These are phyloP conservation scores for Trebouxiophyceae sp. DNA, from an alignment of 163 green algal species.

Conservation along the genomic window DNA sequence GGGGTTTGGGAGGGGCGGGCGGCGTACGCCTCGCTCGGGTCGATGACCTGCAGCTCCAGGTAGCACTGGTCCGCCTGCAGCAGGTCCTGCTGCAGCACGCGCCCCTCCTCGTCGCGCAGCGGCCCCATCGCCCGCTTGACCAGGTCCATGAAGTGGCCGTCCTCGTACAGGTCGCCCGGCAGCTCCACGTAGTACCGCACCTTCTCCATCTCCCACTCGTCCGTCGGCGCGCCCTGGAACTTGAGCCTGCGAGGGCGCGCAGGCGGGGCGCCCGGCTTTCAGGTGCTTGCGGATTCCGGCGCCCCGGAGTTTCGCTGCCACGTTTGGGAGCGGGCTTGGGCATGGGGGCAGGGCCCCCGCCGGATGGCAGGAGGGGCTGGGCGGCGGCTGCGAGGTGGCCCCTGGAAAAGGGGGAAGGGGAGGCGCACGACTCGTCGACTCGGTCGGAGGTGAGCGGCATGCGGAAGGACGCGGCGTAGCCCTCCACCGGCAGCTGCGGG, in stretches of 20 bases:
- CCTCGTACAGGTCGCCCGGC: constrained; percentile 63
- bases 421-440: constrained; percentile 17
- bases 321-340: too few species aligned
- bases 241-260: constrained; percentile 13
- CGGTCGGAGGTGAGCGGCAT: constrained; percentile 26
- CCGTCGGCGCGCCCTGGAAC: constrained; percentile 21
- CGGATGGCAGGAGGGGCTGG: too few species aligned
- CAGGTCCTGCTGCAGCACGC: constrained; percentile 40
- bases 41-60: constrained; percentile 51
- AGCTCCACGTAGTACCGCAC: constrained; percentile 66
- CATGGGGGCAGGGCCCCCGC: too few species aligned
- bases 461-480: constrained; percentile 30
- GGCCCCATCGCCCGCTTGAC: constrained; percentile 7
- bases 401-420: neutral
- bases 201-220: constrained; percentile 67
- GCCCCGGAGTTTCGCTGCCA: too few species aligned
- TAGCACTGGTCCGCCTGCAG: constrained; percentile 43
- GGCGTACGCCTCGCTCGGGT: constrained; percentile 43
- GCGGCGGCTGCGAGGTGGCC: too few species aligned
- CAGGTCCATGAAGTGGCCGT: constrained; percentile 51
- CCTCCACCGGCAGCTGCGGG: constrained; percentile 39
- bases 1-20: neutral
- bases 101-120: constrained; percentile 9
- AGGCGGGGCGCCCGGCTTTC: too few species aligned
- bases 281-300: too few species aligned